Evolutionary conservation across 2,329 filamentous ascomycete species (phyloP), one percentile per base, ranked within the genome.

Genomic region (Cercospora sp.): DNA sequence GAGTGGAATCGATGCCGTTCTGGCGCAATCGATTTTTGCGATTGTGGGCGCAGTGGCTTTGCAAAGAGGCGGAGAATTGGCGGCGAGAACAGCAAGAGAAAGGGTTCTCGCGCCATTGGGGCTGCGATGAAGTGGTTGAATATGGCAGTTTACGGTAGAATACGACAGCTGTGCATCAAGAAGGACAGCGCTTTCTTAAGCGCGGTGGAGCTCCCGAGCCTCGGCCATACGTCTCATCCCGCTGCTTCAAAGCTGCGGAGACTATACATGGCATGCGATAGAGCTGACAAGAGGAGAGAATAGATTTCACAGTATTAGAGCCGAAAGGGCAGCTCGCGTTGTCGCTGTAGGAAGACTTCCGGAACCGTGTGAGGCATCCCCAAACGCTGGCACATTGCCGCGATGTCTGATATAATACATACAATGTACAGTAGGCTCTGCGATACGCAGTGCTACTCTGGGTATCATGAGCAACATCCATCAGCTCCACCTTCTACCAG

Each of bases 21-120:
- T 97, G 65, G 87, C 90, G 60, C 89, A 93, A 69, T 88, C 92
- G 3, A 75, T 99, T 65, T 92, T 93, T 78, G 92, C 94, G 57
- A 90, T 99, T 65, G 82, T 98, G 55, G 95, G 95, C 23, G 95
- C 95, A 10, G 81, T 99, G 63, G 90, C 93, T n/a, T 83, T 99
- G 76, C 93, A 97, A 79, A 89, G 91, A 73, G 95, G 95, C 58
- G 91, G 90, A 42, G 89, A 90, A 55, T 87, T 91, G 65, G 93
- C 94, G 67, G 90, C 89, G 71, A 86, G 87, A 78, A 81, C 96
- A 63, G 89, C 92, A 58, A 88, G 89, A 77, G 91, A 97, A 73
- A 89, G 89, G 79, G 90, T 97, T 79, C 80, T 97, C 75, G 83
- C 77, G 60, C 83, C 83, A 18, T 70, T 81, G 58, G 79, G 79